These are phyloP conservation scores for Populus hybrid DNA, from an alignment of 441 rosid genomes.

Conservation along the genomic window DNA sequence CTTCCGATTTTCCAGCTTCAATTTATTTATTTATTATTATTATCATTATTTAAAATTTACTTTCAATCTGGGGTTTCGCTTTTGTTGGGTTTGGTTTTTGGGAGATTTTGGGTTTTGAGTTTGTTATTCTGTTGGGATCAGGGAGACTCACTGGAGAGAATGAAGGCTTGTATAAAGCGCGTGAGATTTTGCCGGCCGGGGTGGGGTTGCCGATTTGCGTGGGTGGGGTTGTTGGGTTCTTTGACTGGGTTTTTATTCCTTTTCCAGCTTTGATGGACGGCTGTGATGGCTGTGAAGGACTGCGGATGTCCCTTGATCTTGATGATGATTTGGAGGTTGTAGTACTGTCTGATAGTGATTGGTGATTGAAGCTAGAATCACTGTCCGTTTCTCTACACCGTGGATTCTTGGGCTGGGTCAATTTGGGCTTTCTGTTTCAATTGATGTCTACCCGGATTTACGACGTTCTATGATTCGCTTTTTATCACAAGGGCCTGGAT, in stretches of 20 bases:
- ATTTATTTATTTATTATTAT: background rate
- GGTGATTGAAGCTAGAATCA: background rate
- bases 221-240: background rate
- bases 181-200: background rate
- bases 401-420: background rate
- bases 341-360: background rate
- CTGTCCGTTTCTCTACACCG: background rate
- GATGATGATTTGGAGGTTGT: background rate
- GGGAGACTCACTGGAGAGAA: constrained; percentile 19
- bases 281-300: background rate
- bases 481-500: background rate
- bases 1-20: background rate
- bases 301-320: background rate
- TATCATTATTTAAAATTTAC: background rate
- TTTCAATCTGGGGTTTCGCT: background rate
- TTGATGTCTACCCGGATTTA: background rate
- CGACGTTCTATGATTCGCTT: background rate
- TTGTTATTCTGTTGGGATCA: constrained; percentile 38
- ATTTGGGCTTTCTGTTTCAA: background rate
- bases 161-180: background rate
- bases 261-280: background rate
- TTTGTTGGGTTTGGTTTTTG: background rate
- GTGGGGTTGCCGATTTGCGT: background rate
- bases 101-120: constrained; percentile 11
- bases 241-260: background rate